A percentile compares a stretch with the other conserved stretches of the same genome.
These are phyloP conservation scores for Akanthomyces dipterigenus DNA, from an alignment of 2,329 filamentous ascomycete genomes.

Conservation along the genomic window DNA sequence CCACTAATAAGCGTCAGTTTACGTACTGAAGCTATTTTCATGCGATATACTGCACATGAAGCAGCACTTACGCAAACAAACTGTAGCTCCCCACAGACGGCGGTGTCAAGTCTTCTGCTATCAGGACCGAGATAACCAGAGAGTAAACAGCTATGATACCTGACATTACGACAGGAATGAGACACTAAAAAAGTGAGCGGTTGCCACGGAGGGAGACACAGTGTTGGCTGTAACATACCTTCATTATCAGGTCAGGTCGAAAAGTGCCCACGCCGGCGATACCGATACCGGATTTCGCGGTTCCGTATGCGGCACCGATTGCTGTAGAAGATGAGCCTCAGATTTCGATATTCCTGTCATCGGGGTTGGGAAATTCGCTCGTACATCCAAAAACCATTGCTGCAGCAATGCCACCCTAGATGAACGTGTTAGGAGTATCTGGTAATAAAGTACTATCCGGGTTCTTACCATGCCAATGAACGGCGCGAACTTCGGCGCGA, in stretches of 20 bases:
- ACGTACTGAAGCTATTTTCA: background rate
- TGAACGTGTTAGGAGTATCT: constrained; percentile 10
- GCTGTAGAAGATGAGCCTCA: constrained; percentile 27
- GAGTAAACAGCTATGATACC: constrained; percentile 98
- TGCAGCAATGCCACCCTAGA: constrained; percentile 67
- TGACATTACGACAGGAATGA: constrained; percentile 93
- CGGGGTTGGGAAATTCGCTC: constrained; percentile 22
- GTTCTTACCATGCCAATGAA: constrained; percentile 78
- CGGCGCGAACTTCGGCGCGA: constrained; percentile 74
- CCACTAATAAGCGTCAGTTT: constrained; percentile 45
- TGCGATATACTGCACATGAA: background rate
- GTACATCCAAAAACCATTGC: constrained; percentile 82
- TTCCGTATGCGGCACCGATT: constrained; percentile 76
- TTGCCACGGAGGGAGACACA: background rate
- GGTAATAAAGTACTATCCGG: background rate
- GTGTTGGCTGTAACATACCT: constrained; percentile 44
- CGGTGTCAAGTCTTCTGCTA: constrained; percentile 80
- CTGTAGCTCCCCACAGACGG: constrained; percentile 63
- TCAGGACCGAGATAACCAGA: constrained; percentile 92
- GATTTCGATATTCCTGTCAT: background rate
- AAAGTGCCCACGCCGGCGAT: constrained; percentile 82
- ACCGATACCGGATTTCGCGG: constrained; percentile 81
- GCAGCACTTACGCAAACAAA: constrained; percentile 64
- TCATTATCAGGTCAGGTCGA: constrained; percentile 84
- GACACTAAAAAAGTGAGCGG: constrained; percentile 44